A percentile compares a stretch with the other conserved stretches of the same genome.
phyloP scores from a whole-genome alignment of 768 basidiomycete species.

The Chiua virens region DNA sequence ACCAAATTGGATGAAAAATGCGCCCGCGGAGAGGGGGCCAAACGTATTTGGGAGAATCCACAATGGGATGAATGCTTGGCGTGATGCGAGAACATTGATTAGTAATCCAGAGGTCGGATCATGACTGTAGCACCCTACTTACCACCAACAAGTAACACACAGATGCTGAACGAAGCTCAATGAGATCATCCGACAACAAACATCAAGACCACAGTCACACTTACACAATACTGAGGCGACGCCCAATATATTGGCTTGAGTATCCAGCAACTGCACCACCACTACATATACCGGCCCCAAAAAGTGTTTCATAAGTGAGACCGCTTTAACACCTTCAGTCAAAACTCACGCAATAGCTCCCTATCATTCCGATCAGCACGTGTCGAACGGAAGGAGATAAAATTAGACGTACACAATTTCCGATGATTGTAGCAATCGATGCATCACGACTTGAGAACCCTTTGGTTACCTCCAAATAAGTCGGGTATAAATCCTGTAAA shows the following conservation, averaged over 20 bases:
- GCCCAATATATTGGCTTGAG: constrained; percentile 72
- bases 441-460: constrained; percentile 55
- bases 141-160: constrained; percentile 25
- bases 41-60: constrained; percentile 82
- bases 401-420: constrained; percentile 53
- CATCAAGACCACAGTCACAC: neutral
- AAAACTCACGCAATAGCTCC: constrained; percentile 46
- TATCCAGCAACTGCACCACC: constrained; percentile 73
- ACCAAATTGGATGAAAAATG: constrained; percentile 84
- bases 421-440: constrained; percentile 80
- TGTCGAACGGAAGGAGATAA: neutral
- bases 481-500: constrained; percentile 69
- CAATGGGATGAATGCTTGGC: constrained; percentile 60
- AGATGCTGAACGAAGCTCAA: constrained; percentile 16
- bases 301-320: neutral
- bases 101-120: neutral
- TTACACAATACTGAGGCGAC: constrained; percentile 71
- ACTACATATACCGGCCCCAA: constrained; percentile 20
- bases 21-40: constrained; percentile 69
- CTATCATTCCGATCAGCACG: constrained; percentile 19
- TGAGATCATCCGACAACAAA: neutral
- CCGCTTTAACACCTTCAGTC: constrained; percentile 5
- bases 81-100: neutral
- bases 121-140: neutral
- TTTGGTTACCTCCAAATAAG: constrained; percentile 66